phyloP scores from a whole-genome alignment of 2,329 filamentous ascomycete species.

The Madurella mycetomatis region DNA sequence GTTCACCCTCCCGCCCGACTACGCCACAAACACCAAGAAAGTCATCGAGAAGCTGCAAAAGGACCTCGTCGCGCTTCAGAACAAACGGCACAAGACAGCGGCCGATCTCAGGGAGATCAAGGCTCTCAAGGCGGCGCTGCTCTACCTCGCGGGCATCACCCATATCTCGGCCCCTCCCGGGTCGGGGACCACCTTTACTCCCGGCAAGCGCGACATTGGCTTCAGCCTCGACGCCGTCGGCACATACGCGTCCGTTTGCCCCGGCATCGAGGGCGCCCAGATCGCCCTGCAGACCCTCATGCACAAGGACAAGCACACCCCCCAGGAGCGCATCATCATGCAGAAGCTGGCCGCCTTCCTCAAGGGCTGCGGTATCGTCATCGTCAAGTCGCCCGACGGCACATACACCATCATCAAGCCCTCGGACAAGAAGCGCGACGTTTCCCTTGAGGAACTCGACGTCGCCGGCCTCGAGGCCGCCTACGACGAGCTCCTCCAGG shows the following conservation, averaged over 20 bases:
- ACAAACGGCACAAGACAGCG: slow-evolving; percentile 24
- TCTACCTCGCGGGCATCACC: slow-evolving; percentile 20
- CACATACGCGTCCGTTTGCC: slow-evolving; percentile 50
- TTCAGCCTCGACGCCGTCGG: slow-evolving; percentile 15
- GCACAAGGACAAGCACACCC: slow-evolving; percentile 17
- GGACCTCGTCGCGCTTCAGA: slow-evolving; percentile 21
- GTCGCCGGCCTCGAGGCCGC: slow-evolving; percentile 22
- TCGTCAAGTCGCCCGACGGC: slow-evolving; percentile 32
- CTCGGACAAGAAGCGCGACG: slow-evolving; percentile 25
- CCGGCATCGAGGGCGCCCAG: slow-evolving; percentile 71
- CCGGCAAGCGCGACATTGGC: slow-evolving; percentile 21
- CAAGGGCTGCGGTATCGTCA: slow-evolving; percentile 33
- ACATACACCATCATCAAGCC: slow-evolving; percentile 33
- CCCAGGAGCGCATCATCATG: slow-evolving; percentile 19
- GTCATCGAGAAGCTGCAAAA: slow-evolving; percentile 19
- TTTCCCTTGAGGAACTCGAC: slow-evolving; percentile 18
- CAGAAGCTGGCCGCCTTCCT: slow-evolving; percentile 25
- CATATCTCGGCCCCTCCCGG: slow-evolving; percentile 23
- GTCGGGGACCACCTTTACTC: slow-evolving; percentile 21
- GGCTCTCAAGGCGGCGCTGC: slow-evolving; percentile 21
- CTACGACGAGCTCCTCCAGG: slow-evolving; percentile 15
- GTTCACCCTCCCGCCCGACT: slow-evolving; percentile 10
- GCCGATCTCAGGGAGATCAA: slow-evolving; percentile 20
- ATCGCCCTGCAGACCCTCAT: slow-evolving; percentile 21
- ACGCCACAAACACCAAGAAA: slow-evolving; percentile 16